Conservation (phyloP, 1,139 yeast species). For the Scheffersomyces illinoinensis region DNA sequence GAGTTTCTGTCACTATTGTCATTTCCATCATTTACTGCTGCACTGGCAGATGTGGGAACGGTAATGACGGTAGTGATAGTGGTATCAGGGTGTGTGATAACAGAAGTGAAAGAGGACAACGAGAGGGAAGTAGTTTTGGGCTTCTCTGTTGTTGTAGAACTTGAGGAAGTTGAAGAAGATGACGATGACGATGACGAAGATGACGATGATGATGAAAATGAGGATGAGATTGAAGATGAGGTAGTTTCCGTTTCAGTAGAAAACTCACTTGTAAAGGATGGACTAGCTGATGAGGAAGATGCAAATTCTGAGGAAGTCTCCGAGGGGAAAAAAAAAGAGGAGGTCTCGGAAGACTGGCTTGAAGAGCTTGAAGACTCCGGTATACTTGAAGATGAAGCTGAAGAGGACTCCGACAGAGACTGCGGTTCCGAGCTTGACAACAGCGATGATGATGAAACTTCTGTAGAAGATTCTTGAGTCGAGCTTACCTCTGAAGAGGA, state of each 20-base stretch:
- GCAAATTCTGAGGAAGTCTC: background rate
- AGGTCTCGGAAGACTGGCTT: background rate
- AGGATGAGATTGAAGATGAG: background rate
- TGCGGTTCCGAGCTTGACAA: background rate
- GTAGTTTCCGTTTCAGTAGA: background rate
- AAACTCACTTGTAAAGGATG: background rate
- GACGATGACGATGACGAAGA: constrained; percentile 1
- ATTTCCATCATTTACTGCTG: constrained; percentile 9
- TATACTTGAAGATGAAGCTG: background rate
- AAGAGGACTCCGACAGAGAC: background rate
- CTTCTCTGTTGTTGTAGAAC: background rate
- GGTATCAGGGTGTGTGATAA: constrained; percentile 29
- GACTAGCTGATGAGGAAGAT: background rate
- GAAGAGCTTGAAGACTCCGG: background rate
- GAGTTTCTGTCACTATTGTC: constrained; percentile 28
- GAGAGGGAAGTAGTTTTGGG: background rate
- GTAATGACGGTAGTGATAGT: constrained; percentile 46
- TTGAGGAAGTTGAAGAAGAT: background rate
- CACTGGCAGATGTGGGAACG: constrained; percentile 33
- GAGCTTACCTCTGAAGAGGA: background rate
- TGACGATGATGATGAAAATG: constrained; percentile 1
- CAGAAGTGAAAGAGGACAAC: constrained; percentile 24
- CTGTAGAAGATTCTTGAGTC: background rate
- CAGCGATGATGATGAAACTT: background rate
- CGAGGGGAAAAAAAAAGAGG: constrained; percentile 1